Percentiles rank a stretch among this genome's conserved stretches.
phyloP scores from a whole-genome alignment of 805 yeast genomes.

The Candida taoyuanica region DNA sequence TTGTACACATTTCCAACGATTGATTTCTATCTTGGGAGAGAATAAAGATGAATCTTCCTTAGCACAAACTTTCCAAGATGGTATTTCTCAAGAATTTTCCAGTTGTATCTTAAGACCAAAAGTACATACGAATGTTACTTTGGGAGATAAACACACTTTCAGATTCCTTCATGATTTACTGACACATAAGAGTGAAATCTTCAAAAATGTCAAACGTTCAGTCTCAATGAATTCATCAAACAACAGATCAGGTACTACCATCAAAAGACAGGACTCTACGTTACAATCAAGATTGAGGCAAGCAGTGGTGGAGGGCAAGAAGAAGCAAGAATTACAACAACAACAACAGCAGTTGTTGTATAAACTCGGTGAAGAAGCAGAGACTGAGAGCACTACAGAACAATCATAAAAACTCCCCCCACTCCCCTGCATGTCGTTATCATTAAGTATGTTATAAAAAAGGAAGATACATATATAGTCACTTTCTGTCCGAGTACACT shows the following conservation, averaged over 20 bases:
- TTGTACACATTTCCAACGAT: conserved; percentile 67
- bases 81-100: conserved; percentile 65
- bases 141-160: conserved; percentile 55
- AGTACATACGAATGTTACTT: conserved; percentile 38
- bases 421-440: neutral
- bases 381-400: conserved; percentile 2
- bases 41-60: conserved; percentile 34
- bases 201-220: conserved; percentile 50
- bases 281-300: conserved; percentile 23
- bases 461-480: neutral
- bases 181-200: conserved; percentile 54
- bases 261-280: conserved; percentile 22
- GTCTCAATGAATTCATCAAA: conserved; percentile 8
- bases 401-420: neutral
- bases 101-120: conserved; percentile 54
- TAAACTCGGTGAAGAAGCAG: conserved; percentile 1
- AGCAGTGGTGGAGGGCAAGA: conserved; percentile 21
- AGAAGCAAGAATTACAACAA: conserved; percentile 7
- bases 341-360: conserved; percentile 3
- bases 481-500: conserved; percentile 6
- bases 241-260: conserved; percentile 1
- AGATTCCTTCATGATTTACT: conserved; percentile 60
- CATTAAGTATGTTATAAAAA: neutral
- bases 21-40: conserved; percentile 50
- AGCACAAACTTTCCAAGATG: conserved; percentile 34